These are phyloP conservation scores for Phytophthora idaei DNA, from an alignment of 352 stramenopile species.

Conservation along the genomic window DNA sequence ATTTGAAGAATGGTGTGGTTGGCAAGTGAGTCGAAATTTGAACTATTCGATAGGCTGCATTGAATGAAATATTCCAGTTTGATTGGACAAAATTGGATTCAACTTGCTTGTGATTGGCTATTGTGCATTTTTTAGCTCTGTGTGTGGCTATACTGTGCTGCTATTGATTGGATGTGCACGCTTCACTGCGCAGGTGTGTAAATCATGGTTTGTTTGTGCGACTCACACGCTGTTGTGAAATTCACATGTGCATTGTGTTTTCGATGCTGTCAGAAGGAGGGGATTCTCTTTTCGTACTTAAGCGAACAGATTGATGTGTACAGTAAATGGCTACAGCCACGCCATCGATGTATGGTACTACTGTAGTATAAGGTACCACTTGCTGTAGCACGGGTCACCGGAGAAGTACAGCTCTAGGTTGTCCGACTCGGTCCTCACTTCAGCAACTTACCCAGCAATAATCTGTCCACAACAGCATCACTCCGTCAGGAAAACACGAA, in stretches of 20 bases:
- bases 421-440: neutral
- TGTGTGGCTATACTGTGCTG: too few species aligned
- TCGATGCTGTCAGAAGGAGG: neutral
- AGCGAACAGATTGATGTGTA: too few species aligned
- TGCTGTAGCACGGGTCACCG: too few species aligned
- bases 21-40: neutral
- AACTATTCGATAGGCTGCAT: neutral
- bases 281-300: too few species aligned
- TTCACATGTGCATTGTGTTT: neutral
- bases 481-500: neutral
- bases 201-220: neutral
- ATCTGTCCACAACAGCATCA: slow-evolving; percentile 7
- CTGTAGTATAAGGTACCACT: too few species aligned
- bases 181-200: too few species aligned
- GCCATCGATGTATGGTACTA: too few species aligned
- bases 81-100: neutral
- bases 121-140: neutral
- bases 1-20: neutral
- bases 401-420: neutral
- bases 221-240: neutral
- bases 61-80: neutral
- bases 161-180: too few species aligned
- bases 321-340: too few species aligned
- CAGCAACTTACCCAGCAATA: slow-evolving; percentile 6
- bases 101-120: neutral